Conservation (phyloP, 371 early-diverging fungal genomes). For the Mortierella sp. region DNA sequence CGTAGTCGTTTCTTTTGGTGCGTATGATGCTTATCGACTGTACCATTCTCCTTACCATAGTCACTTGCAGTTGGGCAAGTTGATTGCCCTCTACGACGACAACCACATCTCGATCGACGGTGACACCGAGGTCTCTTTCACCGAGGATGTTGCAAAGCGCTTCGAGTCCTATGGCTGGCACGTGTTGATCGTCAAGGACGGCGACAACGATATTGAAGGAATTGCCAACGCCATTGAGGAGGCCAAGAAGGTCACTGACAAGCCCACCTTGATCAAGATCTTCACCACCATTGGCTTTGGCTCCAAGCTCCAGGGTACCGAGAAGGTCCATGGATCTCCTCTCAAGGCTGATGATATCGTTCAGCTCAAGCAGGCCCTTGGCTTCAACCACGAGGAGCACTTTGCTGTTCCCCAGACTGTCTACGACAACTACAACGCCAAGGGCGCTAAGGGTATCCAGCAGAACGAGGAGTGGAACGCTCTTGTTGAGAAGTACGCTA, state of each 20-base stretch:
- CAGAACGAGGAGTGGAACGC: constrained; percentile 78
- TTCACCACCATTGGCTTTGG: constrained; percentile 87
- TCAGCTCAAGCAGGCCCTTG: constrained; percentile 84
- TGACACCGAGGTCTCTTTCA: constrained; percentile 87
- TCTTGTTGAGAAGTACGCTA: constrained; percentile 68
- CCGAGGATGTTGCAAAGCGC: constrained; percentile 91
- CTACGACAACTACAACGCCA: constrained; percentile 68
- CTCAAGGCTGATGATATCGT: constrained; percentile 89
- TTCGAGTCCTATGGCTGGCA: constrained; percentile 96
- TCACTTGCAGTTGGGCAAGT: constrained; percentile 93
- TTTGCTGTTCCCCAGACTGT: constrained; percentile 77
- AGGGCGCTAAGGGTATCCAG: constrained; percentile 65
- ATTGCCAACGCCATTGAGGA: constrained; percentile 77
- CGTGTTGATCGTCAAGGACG: constrained; percentile 81
- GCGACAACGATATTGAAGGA: constrained; percentile 79
- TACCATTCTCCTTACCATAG: constrained; percentile 43
- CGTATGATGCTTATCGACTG: too few species aligned
- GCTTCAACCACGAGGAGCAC: constrained; percentile 77
- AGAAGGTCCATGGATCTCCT: constrained; percentile 90
- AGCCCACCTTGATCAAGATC: constrained; percentile 89
- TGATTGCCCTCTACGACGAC: constrained; percentile 96
- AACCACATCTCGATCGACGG: constrained; percentile 97
- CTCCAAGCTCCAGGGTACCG: constrained; percentile 84
- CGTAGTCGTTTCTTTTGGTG: too few species aligned
- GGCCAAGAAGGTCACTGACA: constrained; percentile 83